These are phyloP conservation scores for Eudorina sp. DNA, from an alignment of 139 green algal genomes.

Conservation along the genomic window DNA sequence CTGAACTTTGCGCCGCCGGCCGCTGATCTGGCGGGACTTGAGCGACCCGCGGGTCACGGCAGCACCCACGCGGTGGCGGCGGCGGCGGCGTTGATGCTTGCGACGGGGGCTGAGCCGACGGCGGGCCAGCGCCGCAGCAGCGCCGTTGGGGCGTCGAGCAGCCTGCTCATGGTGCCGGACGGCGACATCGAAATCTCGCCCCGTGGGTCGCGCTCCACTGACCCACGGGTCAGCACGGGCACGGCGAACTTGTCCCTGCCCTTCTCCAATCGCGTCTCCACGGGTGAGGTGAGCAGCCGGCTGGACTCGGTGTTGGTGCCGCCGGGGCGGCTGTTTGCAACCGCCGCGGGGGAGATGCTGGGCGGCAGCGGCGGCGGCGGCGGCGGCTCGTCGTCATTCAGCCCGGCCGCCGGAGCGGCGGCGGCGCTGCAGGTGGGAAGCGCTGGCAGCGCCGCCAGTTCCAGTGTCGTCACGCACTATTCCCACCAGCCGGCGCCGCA, in stretches of 20 bases:
- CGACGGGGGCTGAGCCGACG: neutral
- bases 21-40: too few relatives aligned
- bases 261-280: neutral
- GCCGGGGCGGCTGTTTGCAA: too few relatives aligned
- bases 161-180: neutral
- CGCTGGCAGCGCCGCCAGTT: neutral
- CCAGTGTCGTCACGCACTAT: neutral
- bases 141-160: neutral
- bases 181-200: neutral
- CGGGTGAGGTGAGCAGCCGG: neutral
- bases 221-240: neutral
- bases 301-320: neutral
- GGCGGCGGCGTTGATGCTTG: neutral
- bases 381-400: too few relatives aligned
- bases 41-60: too few relatives aligned
- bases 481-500: neutral
- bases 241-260: neutral
- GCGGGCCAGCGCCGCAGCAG: neutral
- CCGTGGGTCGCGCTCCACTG: neutral
- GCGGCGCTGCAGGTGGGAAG: too few relatives aligned
- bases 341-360: neutral
- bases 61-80: neutral
- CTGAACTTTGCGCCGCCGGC: too few relatives aligned
- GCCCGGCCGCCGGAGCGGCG: too few relatives aligned
- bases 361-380: neutral